Evolutionary conservation across 2,329 filamentous ascomycete species (phyloP).

Genomic region (Fusarium fujikuroi): DNA sequence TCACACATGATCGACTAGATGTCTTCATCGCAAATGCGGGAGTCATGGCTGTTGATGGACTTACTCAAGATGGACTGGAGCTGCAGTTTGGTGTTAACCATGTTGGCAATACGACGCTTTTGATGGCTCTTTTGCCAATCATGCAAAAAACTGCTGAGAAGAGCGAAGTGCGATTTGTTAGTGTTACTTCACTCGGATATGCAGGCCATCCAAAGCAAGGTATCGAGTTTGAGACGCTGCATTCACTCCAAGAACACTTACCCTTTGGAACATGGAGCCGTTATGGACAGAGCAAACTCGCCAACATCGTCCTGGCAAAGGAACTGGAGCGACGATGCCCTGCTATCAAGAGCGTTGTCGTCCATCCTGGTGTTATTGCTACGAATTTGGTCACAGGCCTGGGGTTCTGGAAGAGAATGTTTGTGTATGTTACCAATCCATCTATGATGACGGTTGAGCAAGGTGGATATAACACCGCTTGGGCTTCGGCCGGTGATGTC

Average conservation of each 20-base stretch:
- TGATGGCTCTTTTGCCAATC: constrained; percentile 49
- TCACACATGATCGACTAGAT: constrained; percentile 55
- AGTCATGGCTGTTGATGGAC: constrained; percentile 46
- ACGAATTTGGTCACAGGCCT: constrained; percentile 45
- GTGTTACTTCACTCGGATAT: constrained; percentile 46
- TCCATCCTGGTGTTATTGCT: constrained; percentile 60
- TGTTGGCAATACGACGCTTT: constrained; percentile 46
- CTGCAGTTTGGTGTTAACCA: constrained; percentile 52
- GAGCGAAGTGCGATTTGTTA: constrained; percentile 39
- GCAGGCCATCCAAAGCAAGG: constrained; percentile 41
- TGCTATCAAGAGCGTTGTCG: constrained; percentile 54
- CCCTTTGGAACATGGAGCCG: constrained; percentile 53
- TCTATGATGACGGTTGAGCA: constrained; percentile 43
- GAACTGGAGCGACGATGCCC: constrained; percentile 58
- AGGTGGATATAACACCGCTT: constrained; percentile 47
- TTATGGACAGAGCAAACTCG: constrained; percentile 63
- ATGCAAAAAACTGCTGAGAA: constrained; percentile 37
- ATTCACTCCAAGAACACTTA: constrained; percentile 42
- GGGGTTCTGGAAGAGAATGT: constrained; percentile 38
- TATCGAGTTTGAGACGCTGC: constrained; percentile 45
- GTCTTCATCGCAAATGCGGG: constrained; percentile 54
- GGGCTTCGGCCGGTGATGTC: constrained; percentile 45
- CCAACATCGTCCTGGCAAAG: constrained; percentile 58
- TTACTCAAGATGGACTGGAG: constrained; percentile 50
- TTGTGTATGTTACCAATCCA: constrained; percentile 41